Evolutionary conservation across 1,284 basidiomycete species (phyloP).

Genomic region (Athelia psychrophila): DNA sequence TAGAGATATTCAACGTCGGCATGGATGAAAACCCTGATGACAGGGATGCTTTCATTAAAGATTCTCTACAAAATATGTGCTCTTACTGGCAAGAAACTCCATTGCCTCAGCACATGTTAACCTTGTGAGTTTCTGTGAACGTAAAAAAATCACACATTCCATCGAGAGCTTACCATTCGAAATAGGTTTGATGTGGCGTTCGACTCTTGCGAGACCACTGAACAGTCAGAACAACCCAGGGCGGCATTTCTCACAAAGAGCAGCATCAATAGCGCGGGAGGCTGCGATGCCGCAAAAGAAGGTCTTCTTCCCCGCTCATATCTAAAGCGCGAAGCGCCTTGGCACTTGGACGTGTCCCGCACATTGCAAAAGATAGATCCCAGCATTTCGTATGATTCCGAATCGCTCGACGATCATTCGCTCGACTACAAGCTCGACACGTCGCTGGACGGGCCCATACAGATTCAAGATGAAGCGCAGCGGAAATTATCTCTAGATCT

Average conservation of each 20-base stretch:
- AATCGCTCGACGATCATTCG: constrained; percentile 34
- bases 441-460: constrained; percentile 36
- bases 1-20: constrained; percentile 38
- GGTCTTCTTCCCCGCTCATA: constrained; percentile 40
- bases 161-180: constrained; percentile 4
- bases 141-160: too few species aligned
- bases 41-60: constrained; percentile 39
- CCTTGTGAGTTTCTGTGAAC: constrained; percentile 55
- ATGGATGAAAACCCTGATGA: constrained; percentile 26
- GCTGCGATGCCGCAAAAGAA: constrained; percentile 48
- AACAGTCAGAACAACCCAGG: constrained; percentile 38
- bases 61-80: constrained; percentile 46
- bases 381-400: constrained; percentile 30
- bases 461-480: constrained; percentile 47
- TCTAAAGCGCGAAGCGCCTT: constrained; percentile 21
- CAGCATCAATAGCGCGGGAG: constrained; percentile 44
- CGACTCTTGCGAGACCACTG: constrained; percentile 38
- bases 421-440: constrained; percentile 38
- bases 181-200: constrained; percentile 61
- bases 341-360: constrained; percentile 26
- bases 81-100: constrained; percentile 52
- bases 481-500: constrained; percentile 66
- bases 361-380: constrained; percentile 41
- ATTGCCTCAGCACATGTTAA: constrained; percentile 51
- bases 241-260: constrained; percentile 57